These are phyloP conservation scores for Fallopia convolvulus DNA, from an alignment of 148 eudicot genomes.

Conservation along the genomic window DNA sequence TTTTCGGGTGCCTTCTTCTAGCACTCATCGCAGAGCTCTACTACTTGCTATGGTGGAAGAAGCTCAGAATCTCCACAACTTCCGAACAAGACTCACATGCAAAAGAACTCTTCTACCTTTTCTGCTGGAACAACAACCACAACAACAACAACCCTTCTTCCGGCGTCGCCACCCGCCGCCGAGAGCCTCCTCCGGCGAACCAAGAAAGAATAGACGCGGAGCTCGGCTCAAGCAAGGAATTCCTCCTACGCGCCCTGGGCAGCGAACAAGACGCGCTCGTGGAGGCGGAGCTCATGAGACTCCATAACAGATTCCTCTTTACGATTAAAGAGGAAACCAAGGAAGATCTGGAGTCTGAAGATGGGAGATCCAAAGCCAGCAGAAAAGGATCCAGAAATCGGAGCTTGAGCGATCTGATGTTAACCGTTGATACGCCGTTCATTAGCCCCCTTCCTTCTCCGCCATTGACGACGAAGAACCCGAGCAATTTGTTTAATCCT, in stretches of 20 bases:
- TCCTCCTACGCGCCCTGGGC: conserved; percentile 26
- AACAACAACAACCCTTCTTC: conserved; percentile 12
- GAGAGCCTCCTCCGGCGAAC: conserved; percentile 15
- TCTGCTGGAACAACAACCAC: conserved; percentile 54
- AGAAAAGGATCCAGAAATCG: conserved; percentile 54
- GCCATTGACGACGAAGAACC: conserved; percentile 18
- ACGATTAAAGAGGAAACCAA: conserved; percentile 79
- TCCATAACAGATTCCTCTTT: conserved; percentile 78
- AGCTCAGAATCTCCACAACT: conserved; percentile 24
- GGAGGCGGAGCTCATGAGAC: conserved; percentile 64
- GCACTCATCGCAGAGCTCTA: conserved; percentile 68
- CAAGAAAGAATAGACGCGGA: conserved; percentile 37
- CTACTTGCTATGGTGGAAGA: conserved; percentile 79
- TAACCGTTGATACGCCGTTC: conserved; percentile 38
- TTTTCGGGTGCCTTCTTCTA: conserved; percentile 63
- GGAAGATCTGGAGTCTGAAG: conserved; percentile 84
- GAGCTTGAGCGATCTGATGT: conserved; percentile 62
- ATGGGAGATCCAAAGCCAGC: conserved; percentile 51
- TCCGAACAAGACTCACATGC: conserved; percentile 20
- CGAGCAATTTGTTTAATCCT: conserved; percentile 35
- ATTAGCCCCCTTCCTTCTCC: conserved; percentile 62
- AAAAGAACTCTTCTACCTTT: conserved; percentile 32
- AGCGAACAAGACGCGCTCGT: conserved; percentile 32
- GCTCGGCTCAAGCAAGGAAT: conserved; percentile 30
- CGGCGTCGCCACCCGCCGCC: conserved; percentile 16